Evolutionary conservation across 768 basidiomycete genomes (phyloP).

Genomic region (Dacryopinax primogenitus): DNA sequence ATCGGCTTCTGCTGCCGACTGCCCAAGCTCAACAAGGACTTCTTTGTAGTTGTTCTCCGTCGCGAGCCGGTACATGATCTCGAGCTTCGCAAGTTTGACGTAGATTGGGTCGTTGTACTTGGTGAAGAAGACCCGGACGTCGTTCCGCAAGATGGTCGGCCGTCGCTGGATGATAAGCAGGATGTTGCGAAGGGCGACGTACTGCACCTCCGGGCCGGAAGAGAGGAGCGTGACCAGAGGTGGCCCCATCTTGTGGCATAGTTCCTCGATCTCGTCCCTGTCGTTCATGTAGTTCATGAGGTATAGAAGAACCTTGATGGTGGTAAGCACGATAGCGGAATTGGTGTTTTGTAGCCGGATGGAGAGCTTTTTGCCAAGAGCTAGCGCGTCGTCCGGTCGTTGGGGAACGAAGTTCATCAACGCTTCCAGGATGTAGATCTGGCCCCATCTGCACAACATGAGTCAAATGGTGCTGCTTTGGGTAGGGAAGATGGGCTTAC

Average conservation of each 20-base stretch:
- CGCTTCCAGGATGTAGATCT: slow-evolving; percentile 94
- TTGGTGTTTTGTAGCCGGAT: slow-evolving; percentile 95
- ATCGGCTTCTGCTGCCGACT: slow-evolving; percentile 95
- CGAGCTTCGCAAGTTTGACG: slow-evolving; percentile 93
- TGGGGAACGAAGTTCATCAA: slow-evolving; percentile 90
- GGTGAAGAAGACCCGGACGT: slow-evolving; percentile 99
- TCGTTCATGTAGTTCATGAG: slow-evolving; percentile 99
- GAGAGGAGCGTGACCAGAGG: slow-evolving; percentile 90
- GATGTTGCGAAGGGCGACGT: slow-evolving; percentile 92
- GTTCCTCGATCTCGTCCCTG: slow-evolving; percentile 66
- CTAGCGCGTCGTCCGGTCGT: slow-evolving; percentile 71
- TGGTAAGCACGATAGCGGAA: slow-evolving; percentile 96
- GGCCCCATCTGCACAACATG: slow-evolving; percentile 69
- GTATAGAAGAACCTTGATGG: slow-evolving; percentile 88
- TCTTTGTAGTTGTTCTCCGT: slow-evolving; percentile 88
- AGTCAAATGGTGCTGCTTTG: slow-evolving; percentile 5
- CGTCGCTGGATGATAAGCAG: slow-evolving; percentile 92
- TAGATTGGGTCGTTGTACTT: slow-evolving; percentile 99
- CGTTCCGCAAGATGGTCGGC: slow-evolving; percentile 83
- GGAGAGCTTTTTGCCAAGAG: slow-evolving; percentile 90
- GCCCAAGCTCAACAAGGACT: slow-evolving; percentile 87
- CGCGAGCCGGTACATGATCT: slow-evolving; percentile 96
- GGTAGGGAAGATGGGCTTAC: slow-evolving; percentile 52
- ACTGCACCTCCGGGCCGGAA: slow-evolving; percentile 97
- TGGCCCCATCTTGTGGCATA: slow-evolving; percentile 97